Evolutionary conservation across 176 grass and related monocot genomes (phyloP).

Genomic region (Aegilops speltoides): DNA sequence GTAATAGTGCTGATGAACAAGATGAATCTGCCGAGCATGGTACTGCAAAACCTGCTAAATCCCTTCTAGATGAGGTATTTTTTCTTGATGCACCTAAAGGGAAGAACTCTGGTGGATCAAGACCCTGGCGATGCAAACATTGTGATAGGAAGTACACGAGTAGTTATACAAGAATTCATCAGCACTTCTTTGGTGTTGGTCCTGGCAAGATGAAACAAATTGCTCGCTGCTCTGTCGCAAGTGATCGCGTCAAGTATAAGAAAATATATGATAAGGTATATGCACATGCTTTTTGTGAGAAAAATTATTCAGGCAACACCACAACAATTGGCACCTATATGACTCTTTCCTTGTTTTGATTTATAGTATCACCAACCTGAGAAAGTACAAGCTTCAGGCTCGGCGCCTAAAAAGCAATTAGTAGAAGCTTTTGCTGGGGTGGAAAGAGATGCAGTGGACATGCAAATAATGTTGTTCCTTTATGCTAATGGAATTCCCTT

Average conservation of each 20-base stretch:
- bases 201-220: neutral
- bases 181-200: neutral
- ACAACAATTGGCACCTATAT: neutral
- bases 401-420: neutral
- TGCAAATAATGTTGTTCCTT: neutral
- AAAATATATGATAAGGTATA: neutral
- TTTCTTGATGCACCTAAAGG: neutral
- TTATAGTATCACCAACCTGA: neutral
- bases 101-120: neutral
- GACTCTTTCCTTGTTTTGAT: neutral
- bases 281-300: neutral
- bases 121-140: neutral
- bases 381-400: neutral
- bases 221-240: neutral
- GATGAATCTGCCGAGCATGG: neutral
- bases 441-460: neutral
- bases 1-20: neutral
- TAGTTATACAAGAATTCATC: neutral
- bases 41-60: neutral
- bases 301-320: neutral
- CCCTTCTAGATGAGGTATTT: neutral
- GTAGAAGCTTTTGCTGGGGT: neutral
- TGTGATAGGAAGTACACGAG: neutral
- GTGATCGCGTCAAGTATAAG: neutral
- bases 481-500: constrained; percentile 1